A percentile compares a stretch with the other conserved stretches of the same genome.
Conservation (phyloP, 2,329 filamentous ascomycete genomes). For the Phyllachora maydis region DNA sequence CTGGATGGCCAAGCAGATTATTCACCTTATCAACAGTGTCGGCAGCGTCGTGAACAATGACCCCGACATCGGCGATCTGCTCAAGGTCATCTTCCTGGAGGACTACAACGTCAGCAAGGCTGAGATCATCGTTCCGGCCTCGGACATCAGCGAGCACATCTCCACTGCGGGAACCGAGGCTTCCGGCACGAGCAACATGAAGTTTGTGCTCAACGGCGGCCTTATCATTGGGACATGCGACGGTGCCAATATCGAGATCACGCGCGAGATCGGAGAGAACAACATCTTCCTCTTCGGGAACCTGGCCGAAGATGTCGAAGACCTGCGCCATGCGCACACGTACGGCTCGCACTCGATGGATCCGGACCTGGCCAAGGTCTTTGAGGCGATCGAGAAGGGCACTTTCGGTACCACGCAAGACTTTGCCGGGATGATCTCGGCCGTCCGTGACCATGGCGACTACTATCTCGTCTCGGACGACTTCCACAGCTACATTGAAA, state of each 20-base stretch:
- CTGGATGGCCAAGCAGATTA: slow-evolving; percentile 99
- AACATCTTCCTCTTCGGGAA: slow-evolving; percentile 99
- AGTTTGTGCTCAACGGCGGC: slow-evolving; percentile 94
- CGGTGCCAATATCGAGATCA: slow-evolving; percentile 96
- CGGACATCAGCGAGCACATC: slow-evolving; percentile 94
- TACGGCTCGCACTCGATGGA: slow-evolving; percentile 69
- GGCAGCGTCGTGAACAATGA: slow-evolving; percentile 84
- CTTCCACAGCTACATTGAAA: slow-evolving; percentile 86
- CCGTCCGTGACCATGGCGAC: slow-evolving; percentile 82
- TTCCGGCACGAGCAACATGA: slow-evolving; percentile 94
- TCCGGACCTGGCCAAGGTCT: slow-evolving; percentile 57
- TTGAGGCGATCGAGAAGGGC: slow-evolving; percentile 58
- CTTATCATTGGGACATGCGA: slow-evolving; percentile 96
- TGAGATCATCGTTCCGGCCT: slow-evolving; percentile 86
- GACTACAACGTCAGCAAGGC: slow-evolving; percentile 99
- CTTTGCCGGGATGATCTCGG: slow-evolving; percentile 67
- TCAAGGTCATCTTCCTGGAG: slow-evolving; percentile 94
- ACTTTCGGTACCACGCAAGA: slow-evolving; percentile 61
- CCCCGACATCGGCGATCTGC: slow-evolving; percentile 70
- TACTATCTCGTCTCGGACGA: slow-evolving; percentile 97
- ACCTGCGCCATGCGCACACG: slow-evolving; percentile 75
- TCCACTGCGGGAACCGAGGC: slow-evolving; percentile 92
- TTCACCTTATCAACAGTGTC: slow-evolving; percentile 88
- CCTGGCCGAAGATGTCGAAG: slow-evolving; percentile 87
- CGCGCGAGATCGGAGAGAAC: slow-evolving; percentile 83